phyloP scores from a whole-genome alignment of 805 yeast genomes.

The Metschnikowia corniflorae region DNA sequence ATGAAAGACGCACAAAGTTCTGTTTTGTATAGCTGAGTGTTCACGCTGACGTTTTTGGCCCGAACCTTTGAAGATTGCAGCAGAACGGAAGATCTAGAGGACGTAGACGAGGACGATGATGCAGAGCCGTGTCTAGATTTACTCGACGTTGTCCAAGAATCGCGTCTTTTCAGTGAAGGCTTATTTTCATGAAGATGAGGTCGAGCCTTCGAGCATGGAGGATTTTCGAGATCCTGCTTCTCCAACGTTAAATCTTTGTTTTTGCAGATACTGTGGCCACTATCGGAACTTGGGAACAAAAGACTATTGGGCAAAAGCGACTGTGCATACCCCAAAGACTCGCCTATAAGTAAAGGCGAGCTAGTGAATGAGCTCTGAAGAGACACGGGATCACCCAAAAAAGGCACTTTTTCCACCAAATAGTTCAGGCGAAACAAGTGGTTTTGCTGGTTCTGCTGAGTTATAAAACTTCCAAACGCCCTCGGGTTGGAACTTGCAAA shows the following conservation, averaged over 20 bases:
- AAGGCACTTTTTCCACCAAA: neutral
- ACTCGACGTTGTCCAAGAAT: conserved; percentile 1
- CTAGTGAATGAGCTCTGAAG: conserved; percentile 1
- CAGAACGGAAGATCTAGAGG: neutral
- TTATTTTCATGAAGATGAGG: no score
- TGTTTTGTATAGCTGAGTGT: conserved; percentile 80
- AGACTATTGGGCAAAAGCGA: conserved; percentile 24
- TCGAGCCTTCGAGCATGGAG: neutral
- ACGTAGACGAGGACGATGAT: neutral
- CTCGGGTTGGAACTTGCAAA: neutral
- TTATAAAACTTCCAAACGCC: neutral
- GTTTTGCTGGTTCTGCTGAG: neutral
- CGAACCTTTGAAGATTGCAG: conserved; percentile 6
- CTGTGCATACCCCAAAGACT: conserved; percentile 20
- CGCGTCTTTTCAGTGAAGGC: no score
- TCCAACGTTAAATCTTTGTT: neutral
- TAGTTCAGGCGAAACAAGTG: conserved; percentile 1
- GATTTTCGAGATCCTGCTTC: neutral
- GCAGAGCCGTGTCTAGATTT: conserved; percentile 10
- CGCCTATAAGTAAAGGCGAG: conserved; percentile 24
- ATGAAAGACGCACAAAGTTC: conserved; percentile 81
- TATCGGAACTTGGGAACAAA: conserved; percentile 29
- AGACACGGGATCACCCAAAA: neutral
- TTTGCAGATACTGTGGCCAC: conserved; percentile 17
- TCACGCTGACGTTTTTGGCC: conserved; percentile 24